A percentile compares a stretch with the other conserved stretches of the same genome.
Conservation (phyloP, 805 yeast genomes). For the Pichia eremophila region DNA sequence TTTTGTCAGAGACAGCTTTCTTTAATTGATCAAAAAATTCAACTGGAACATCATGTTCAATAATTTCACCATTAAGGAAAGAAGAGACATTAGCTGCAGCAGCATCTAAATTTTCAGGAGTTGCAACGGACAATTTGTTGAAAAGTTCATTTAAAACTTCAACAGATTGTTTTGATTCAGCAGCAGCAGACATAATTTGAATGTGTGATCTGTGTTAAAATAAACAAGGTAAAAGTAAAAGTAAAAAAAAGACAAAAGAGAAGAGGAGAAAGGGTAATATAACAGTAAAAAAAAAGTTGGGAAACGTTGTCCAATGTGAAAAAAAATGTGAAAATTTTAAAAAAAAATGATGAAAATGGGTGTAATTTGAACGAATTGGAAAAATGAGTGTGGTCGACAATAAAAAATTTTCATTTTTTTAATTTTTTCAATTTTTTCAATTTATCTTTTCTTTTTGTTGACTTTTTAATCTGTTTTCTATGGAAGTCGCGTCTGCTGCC, state of each 20-base stretch:
- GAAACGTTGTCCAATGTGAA: neutral
- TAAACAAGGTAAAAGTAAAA: neutral
- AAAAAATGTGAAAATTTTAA: neutral
- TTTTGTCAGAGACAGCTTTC: slow-evolving; percentile 72
- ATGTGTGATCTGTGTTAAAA: neutral
- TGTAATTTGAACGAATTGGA: too few species aligned
- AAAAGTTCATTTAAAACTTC: slow-evolving; percentile 91
- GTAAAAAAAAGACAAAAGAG: neutral
- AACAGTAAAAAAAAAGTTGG: neutral
- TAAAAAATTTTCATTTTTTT: too few species aligned
- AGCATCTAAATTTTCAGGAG: slow-evolving; percentile 70
- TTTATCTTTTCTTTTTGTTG: too few species aligned
- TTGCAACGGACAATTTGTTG: slow-evolving; percentile 83
- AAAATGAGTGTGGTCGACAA: too few species aligned
- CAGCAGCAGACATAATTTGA: slow-evolving; percentile 26
- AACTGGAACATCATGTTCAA: slow-evolving; percentile 96
- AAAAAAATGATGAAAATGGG: too few species aligned
- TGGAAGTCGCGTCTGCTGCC: too few species aligned
- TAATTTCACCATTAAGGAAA: slow-evolving; percentile 92
- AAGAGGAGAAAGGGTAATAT: neutral
- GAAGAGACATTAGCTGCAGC: slow-evolving; percentile 87
- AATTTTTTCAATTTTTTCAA: too few species aligned
- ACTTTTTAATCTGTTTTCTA: too few species aligned
- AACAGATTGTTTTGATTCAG: slow-evolving; percentile 53
- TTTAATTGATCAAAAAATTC: slow-evolving; percentile 73